phyloP scores from a whole-genome alignment of 2,329 filamentous ascomycete genomes.

The Emergomyces orientalis region DNA sequence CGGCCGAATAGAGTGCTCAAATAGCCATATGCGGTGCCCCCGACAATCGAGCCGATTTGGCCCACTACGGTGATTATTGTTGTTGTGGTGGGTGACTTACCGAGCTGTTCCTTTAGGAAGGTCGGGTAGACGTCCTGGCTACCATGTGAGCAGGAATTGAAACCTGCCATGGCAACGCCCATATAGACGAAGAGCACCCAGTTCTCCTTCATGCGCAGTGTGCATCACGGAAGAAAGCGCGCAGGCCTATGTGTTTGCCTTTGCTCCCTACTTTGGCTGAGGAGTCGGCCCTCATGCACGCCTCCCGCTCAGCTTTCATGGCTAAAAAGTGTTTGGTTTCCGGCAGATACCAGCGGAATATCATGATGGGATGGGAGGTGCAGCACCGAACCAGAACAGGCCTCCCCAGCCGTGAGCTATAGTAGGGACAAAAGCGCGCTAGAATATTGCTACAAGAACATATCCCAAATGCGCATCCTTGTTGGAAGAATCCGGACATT shows the following conservation, averaged over 20 bases:
- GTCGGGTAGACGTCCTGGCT: slow-evolving; percentile 58
- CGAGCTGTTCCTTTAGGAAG: slow-evolving; percentile 50
- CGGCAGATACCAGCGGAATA: slow-evolving; percentile 65
- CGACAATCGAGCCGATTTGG: slow-evolving; percentile 60
- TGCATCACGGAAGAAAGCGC: slow-evolving; percentile 10
- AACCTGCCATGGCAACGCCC: slow-evolving; percentile 78
- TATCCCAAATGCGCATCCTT: slow-evolving; percentile 58
- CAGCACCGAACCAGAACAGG: slow-evolving; percentile 80
- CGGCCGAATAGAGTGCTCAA: slow-evolving; percentile 60
- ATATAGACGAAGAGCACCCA: slow-evolving; percentile 59
- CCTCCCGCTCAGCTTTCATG: slow-evolving; percentile 26
- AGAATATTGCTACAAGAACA: slow-evolving; percentile 50
- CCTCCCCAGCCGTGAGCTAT: slow-evolving; percentile 64
- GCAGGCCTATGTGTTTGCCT: not conserved
- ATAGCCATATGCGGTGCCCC: slow-evolving; percentile 60
- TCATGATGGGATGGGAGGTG: slow-evolving; percentile 68
- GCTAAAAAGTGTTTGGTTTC: slow-evolving; percentile 64
- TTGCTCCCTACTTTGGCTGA: not conserved
- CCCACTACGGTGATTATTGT: slow-evolving; percentile 65
- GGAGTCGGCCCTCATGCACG: not conserved
- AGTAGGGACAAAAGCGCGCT: slow-evolving; percentile 49
- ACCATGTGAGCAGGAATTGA: slow-evolving; percentile 68
- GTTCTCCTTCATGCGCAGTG: slow-evolving; percentile 7
- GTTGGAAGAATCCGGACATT: slow-evolving; percentile 53
- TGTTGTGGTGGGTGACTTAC: slow-evolving; percentile 48